Evolutionary conservation across 2,329 filamentous ascomycete genomes (phyloP).

Genomic region (Diaporthe capsici): DNA sequence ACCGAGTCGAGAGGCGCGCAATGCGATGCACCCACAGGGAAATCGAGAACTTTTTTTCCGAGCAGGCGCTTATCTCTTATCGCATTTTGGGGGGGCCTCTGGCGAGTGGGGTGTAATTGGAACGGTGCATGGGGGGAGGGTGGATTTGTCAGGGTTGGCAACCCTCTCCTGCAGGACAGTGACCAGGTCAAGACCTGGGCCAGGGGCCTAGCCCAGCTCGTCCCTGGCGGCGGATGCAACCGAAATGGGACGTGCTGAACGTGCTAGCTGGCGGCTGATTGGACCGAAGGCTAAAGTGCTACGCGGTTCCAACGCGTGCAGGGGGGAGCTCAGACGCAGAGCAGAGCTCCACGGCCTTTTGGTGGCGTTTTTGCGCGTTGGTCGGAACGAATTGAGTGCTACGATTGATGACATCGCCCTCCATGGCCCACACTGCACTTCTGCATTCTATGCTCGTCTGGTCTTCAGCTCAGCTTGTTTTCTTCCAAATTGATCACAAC

Average conservation of each 20-base stretch:
- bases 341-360: constrained; percentile 18
- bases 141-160: background rate
- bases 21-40: background rate
- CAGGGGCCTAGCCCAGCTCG: constrained; percentile 1
- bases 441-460: background rate
- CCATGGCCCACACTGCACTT: constrained; percentile 16
- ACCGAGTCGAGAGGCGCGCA: constrained; percentile 4
- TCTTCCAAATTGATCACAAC: background rate
- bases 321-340: constrained; percentile 12
- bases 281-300: constrained; percentile 29
- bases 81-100: background rate
- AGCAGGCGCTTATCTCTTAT: constrained; percentile 11
- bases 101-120: background rate
- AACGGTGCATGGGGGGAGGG: background rate
- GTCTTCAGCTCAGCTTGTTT: constrained; percentile 8
- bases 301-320: constrained; percentile 29
- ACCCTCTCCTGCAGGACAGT: background rate
- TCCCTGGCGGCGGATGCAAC: constrained; percentile 18
- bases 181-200: background rate
- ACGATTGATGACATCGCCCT: constrained; percentile 26
- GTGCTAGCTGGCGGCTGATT: constrained; percentile 11
- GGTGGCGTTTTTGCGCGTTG: constrained; percentile 28
- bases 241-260: constrained; percentile 15
- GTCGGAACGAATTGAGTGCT: constrained; percentile 24
- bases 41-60: constrained; percentile 6